A percentile compares a stretch with the other conserved stretches of the same genome.
These are phyloP conservation scores for Tylopilus intermedius DNA, from an alignment of 768 basidiomycete species.

Conservation along the genomic window DNA sequence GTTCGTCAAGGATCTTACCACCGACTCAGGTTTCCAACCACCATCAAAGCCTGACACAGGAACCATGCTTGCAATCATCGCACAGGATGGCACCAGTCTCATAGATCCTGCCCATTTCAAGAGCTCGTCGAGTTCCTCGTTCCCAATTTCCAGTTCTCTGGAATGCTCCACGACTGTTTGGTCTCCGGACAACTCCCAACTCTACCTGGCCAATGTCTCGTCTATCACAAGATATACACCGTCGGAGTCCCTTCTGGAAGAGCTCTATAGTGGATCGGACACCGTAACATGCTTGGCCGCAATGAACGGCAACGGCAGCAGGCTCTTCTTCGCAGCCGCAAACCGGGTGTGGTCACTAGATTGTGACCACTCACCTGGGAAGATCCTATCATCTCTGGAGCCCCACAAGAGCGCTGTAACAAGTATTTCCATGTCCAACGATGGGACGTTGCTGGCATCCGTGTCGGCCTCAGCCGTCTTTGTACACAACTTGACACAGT, in stretches of 20 bases:
- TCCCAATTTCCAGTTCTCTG: conserved; percentile 35
- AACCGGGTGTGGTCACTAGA: conserved; percentile 51
- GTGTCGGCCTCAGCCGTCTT: conserved; percentile 50
- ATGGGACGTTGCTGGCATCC: conserved; percentile 51
- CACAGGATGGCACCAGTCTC: conserved; percentile 44
- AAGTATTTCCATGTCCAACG: conserved; percentile 56
- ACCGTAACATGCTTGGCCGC: conserved; percentile 27
- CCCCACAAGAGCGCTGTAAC: conserved; percentile 48
- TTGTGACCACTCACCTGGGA: conserved; percentile 33
- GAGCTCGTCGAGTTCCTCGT: conserved; percentile 33
- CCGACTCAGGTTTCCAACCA: neutral
- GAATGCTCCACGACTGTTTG: conserved; percentile 36
- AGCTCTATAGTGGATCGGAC: conserved; percentile 35
- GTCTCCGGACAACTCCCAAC: conserved; percentile 50
- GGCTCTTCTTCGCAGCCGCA: conserved; percentile 45
- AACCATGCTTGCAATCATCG: conserved; percentile 52
- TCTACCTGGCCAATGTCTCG: conserved; percentile 49
- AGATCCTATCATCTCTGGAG: conserved; percentile 45
- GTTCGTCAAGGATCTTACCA: conserved; percentile 4
- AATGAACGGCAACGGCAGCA: conserved; percentile 33
- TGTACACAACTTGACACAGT: conserved; percentile 54
- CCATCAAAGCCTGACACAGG: neutral
- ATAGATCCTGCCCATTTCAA: conserved; percentile 46
- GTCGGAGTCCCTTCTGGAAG: conserved; percentile 39
- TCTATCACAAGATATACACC: conserved; percentile 52